phyloP scores from a whole-genome alignment of 1,284 basidiomycete genomes.

The Cutaneotrichosporon cavernicola region DNA sequence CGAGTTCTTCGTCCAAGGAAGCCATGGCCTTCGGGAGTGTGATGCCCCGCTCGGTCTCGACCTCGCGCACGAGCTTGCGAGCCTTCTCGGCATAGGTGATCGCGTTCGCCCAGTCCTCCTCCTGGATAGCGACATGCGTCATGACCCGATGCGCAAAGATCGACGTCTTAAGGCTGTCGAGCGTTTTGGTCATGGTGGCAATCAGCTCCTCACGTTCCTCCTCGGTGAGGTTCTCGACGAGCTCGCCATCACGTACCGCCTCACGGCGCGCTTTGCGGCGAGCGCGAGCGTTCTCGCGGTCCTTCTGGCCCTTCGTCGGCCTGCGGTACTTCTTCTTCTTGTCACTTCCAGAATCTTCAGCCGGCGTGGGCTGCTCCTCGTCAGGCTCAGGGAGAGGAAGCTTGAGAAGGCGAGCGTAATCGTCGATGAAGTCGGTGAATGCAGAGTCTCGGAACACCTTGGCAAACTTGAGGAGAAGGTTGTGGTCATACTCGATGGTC shows the following conservation, averaged over 20 bases:
- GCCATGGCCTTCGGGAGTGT: conserved; percentile 38
- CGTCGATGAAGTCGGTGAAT: conserved; percentile 63
- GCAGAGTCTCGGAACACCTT: conserved; percentile 65
- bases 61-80: conserved; percentile 61
- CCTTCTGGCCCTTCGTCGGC: conserved; percentile 11
- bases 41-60: conserved; percentile 64
- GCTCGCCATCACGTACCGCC: conserved; percentile 38
- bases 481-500: conserved; percentile 66
- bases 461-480: conserved; percentile 65
- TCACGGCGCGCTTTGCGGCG: conserved; percentile 36
- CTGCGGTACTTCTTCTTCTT: conserved; percentile 28
- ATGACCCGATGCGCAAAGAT: conserved; percentile 71
- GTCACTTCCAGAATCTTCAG: conserved; percentile 13
- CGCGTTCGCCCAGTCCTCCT: conserved; percentile 74
- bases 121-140: conserved; percentile 68
- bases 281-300: conserved; percentile 37
- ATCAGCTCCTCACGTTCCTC: conserved; percentile 50
- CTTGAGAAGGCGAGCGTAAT: conserved; percentile 67
- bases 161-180: conserved; percentile 58
- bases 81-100: conserved; percentile 70
- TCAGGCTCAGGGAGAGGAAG: conserved; percentile 57
- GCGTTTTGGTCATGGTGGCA: conserved; percentile 43
- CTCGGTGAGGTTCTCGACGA: conserved; percentile 42
- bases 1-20: conserved; percentile 47
- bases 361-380: conserved; percentile 49